Percentiles rank a stretch among this genome's conserved stretches.
These are phyloP conservation scores for Amniculicola lignicola DNA, from an alignment of 495 filamentous ascomycete genomes.

Conservation along the genomic window DNA sequence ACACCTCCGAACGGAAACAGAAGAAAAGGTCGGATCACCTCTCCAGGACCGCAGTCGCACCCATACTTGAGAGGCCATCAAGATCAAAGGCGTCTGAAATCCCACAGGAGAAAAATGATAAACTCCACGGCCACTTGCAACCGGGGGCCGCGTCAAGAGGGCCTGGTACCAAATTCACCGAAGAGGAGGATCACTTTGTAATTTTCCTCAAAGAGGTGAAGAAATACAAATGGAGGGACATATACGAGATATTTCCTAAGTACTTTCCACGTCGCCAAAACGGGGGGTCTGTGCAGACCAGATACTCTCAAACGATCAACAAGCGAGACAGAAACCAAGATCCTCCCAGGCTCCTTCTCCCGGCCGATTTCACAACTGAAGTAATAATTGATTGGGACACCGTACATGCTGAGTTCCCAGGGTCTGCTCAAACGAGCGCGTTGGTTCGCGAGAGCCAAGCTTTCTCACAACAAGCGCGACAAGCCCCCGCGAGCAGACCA, in stretches of 20 bases:
- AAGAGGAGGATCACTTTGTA: slow-evolving; percentile 19
- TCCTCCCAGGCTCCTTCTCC: slow-evolving; percentile 4
- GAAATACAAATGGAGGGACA: slow-evolving; percentile 7
- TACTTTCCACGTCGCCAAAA: slow-evolving; percentile 3
- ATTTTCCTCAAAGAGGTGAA: slow-evolving; percentile 28
- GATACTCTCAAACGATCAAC: slow-evolving; percentile 14
- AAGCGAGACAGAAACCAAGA: slow-evolving; percentile 21
- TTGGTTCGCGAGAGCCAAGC: too few species aligned
- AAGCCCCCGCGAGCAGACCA: too few species aligned
- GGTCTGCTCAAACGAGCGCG: not conserved
- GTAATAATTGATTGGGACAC: slow-evolving; percentile 3
- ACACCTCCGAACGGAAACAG: not conserved
- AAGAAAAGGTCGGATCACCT: not conserved
- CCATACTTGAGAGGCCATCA: too few species aligned
- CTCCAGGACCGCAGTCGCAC: not conserved
- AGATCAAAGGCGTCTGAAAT: too few species aligned
- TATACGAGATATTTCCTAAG: not conserved
- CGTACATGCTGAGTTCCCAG: not conserved
- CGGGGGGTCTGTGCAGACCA: not conserved
- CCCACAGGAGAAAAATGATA: not conserved
- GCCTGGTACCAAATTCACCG: not conserved
- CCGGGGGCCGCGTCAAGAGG: not conserved
- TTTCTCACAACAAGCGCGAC: too few species aligned
- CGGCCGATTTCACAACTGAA: slow-evolving; percentile 8
- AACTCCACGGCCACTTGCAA: not conserved